phyloP scores from a whole-genome alignment of 371 early-diverging fungal species.

The Actinomortierella wolfii region DNA sequence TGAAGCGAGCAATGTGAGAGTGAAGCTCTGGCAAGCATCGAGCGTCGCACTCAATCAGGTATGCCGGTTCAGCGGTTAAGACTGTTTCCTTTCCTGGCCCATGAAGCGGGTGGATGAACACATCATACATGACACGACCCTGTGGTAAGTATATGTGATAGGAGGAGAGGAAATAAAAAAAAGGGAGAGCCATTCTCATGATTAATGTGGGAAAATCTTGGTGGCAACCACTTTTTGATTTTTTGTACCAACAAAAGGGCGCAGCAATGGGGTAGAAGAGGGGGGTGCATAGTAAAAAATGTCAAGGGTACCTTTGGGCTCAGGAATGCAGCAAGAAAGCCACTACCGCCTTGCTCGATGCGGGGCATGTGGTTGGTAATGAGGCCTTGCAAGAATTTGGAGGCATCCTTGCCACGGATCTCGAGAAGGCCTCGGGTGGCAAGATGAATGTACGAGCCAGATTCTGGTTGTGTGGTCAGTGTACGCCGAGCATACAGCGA shows the following conservation, averaged over 20 bases:
- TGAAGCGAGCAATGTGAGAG: constrained; percentile 76
- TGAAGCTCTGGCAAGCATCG: constrained; percentile 53
- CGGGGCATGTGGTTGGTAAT: constrained; percentile 86
- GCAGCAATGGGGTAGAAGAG: no score
- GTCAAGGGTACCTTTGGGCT: constrained; percentile 79
- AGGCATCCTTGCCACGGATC: constrained; percentile 74
- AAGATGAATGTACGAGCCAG: constrained; percentile 40
- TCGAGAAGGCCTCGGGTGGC: constrained; percentile 70
- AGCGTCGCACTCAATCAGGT: constrained; percentile 79
- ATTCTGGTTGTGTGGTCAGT: background rate
- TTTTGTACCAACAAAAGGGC: no score
- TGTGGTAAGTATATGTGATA: constrained; percentile 10
- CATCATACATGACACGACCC: constrained; percentile 90
- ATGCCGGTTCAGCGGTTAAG: constrained; percentile 67
- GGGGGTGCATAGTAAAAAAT: no score
- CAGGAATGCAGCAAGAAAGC: constrained; percentile 74
- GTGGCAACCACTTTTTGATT: no score
- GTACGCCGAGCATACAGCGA: no score
- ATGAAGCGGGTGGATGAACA: constrained; percentile 85
- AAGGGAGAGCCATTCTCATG: no score
- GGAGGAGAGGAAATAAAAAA: background rate
- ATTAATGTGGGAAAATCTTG: background rate
- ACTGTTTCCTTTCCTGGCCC: constrained; percentile 32
- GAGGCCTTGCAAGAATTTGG: constrained; percentile 88
- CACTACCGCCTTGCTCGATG: constrained; percentile 73